phyloP scores from a whole-genome alignment of 2,329 filamentous ascomycete species.

The Xylariaceae sp. region DNA sequence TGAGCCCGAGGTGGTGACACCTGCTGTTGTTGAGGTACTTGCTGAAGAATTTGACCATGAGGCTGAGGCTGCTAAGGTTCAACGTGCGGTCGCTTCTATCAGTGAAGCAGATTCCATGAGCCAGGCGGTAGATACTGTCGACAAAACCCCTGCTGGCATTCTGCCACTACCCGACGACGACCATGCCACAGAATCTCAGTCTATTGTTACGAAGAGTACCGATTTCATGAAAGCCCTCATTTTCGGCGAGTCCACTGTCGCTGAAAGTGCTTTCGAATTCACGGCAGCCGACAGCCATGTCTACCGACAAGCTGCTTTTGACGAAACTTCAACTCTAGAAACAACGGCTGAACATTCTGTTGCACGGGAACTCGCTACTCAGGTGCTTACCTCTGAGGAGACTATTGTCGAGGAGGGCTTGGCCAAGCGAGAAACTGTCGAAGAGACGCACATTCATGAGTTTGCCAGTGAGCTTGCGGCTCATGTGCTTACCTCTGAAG shows the following conservation, averaged over 20 bases:
- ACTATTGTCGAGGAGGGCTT: background rate
- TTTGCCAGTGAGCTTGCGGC: background rate
- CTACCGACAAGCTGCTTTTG: slow-evolving; percentile 11
- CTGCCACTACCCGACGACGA: too few relatives aligned
- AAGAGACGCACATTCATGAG: background rate
- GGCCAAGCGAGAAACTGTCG: background rate
- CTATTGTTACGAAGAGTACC: too few relatives aligned
- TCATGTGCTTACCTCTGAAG: background rate
- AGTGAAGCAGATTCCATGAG: background rate
- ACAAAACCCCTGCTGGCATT: too few relatives aligned
- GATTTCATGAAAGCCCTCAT: background rate
- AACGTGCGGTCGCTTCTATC: background rate
- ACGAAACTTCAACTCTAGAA: slow-evolving; percentile 13
- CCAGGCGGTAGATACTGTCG: too few relatives aligned
- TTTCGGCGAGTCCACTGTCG: background rate
- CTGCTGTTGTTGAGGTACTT: background rate
- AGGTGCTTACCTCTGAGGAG: background rate
- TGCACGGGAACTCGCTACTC: background rate
- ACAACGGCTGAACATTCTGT: slow-evolving; percentile 9
- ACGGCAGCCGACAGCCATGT: background rate
- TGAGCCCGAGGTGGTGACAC: background rate
- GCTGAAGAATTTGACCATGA: background rate
- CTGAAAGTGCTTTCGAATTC: background rate
- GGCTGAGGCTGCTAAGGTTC: background rate
- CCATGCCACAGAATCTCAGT: too few relatives aligned